These are phyloP conservation scores for Dioszegia aurantiaca DNA, from an alignment of 768 basidiomycete species.

Conservation along the genomic window DNA sequence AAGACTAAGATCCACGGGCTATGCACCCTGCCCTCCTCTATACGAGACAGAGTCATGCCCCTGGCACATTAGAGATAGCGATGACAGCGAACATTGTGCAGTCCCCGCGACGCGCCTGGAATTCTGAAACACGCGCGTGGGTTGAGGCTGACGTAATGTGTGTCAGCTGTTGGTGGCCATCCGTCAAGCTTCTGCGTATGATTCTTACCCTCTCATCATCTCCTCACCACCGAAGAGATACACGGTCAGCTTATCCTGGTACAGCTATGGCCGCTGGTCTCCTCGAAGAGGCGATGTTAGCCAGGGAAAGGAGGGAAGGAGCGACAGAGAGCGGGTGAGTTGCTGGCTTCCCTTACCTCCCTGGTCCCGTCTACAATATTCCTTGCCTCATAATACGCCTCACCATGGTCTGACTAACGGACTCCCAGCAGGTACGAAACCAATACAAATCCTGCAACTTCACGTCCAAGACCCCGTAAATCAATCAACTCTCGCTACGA, in stretches of 20 bases:
- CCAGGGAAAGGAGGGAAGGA: neutral
- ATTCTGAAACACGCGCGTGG: neutral
- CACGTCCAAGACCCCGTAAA: neutral
- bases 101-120: neutral
- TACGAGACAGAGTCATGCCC: too few relatives aligned
- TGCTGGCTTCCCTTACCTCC: too few relatives aligned
- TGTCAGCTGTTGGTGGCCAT: neutral
- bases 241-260: too few relatives aligned
- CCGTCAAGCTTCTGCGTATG: too few relatives aligned
- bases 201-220: neutral
- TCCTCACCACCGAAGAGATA: neutral
- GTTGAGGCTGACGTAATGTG: neutral
- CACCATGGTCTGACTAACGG: too few relatives aligned
- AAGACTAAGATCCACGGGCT: too few relatives aligned
- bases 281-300: neutral
- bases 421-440: neutral
- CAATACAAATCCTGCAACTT: neutral
- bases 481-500: conserved; percentile 10
- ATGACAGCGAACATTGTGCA: too few relatives aligned
- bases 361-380: too few relatives aligned
- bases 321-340: neutral
- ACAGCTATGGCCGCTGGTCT: neutral
- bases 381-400: too few relatives aligned
- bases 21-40: too few relatives aligned
- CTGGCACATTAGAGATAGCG: too few relatives aligned